phyloP scores from a whole-genome alignment of 176 grass and related monocot species.

The Zoysia japonica region DNA sequence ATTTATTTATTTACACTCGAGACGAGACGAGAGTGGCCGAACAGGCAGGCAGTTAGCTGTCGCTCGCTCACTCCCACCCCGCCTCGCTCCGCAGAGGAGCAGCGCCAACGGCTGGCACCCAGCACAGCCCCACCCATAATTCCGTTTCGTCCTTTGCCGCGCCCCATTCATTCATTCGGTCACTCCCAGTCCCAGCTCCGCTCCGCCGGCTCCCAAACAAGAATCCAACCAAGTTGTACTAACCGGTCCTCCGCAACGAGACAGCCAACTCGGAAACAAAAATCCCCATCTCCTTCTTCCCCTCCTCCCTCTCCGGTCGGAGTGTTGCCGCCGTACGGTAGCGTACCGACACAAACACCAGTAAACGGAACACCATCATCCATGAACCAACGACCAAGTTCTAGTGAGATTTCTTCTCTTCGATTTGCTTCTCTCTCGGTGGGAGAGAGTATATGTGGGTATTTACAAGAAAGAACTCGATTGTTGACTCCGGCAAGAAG shows the following conservation, averaged over 20 bases:
- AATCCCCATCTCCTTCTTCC: background rate
- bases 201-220: background rate
- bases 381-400: background rate
- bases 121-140: constrained; percentile 7
- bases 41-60: constrained; percentile 52
- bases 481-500: background rate
- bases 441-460: background rate
- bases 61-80: constrained; percentile 44
- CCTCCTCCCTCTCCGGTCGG: background rate
- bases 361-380: background rate
- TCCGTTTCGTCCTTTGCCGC: constrained; percentile 28
- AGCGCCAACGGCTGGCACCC: constrained; percentile 3
- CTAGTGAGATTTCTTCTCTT: background rate
- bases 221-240: background rate
- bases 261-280: constrained; percentile 1
- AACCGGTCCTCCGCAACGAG: background rate
- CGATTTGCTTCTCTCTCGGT: background rate
- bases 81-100: background rate
- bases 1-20: too few species aligned
- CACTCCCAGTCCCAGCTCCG: too few species aligned
- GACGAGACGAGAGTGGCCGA: background rate
- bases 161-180: background rate
- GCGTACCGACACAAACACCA: background rate
- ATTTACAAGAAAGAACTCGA: background rate
- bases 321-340: background rate